Conservation (phyloP, 2,329 filamentous ascomycete genomes). For the Fusarium denticulatum region DNA sequence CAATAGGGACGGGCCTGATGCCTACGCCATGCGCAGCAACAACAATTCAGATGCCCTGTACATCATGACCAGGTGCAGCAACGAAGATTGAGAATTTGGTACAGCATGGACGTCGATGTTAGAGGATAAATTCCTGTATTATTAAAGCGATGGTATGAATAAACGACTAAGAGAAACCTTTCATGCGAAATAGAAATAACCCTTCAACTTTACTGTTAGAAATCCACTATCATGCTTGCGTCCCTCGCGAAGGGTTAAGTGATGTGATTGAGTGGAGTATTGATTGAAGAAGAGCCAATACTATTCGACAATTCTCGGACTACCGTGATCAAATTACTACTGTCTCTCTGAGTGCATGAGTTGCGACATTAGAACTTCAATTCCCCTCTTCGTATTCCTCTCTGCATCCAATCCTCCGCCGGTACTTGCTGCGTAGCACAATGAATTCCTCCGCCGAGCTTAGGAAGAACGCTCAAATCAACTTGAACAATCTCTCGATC, state of each 20-base stretch:
- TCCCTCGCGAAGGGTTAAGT: not conserved
- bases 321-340: not conserved
- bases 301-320: too few species aligned
- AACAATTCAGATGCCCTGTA: not conserved
- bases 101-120: not conserved
- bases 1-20: not conserved
- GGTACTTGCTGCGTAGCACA: conserved; percentile 44
- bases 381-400: not conserved
- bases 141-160: not conserved
- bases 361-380: not conserved
- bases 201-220: not conserved
- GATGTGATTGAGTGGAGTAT: not conserved
- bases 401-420: not conserved
- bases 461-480: conserved; percentile 12
- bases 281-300: not conserved
- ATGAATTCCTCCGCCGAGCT: conserved; percentile 42
- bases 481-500: conserved; percentile 30
- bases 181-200: not conserved
- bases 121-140: not conserved
- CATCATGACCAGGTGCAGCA: not conserved
- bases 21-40: not conserved
- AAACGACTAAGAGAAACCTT: not conserved
- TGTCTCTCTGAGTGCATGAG: not conserved
- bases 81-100: not conserved
- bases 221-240: too few species aligned